phyloP scores from a whole-genome alignment of 1,139 yeast genomes.

The Pichia sp. region DNA sequence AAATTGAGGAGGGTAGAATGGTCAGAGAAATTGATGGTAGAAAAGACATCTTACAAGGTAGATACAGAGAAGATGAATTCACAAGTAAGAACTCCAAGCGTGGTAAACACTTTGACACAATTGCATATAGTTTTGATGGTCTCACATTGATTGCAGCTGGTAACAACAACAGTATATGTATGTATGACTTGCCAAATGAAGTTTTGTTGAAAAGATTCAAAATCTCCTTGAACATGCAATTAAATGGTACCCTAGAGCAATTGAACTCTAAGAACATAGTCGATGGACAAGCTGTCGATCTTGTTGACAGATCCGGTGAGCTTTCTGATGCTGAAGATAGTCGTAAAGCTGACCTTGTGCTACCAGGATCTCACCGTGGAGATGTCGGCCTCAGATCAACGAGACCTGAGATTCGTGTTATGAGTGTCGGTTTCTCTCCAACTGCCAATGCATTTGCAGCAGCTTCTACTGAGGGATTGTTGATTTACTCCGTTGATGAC shows the following conservation, averaged over 20 bases:
- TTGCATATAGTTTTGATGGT: slow-evolving; percentile 88
- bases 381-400: slow-evolving; percentile 75
- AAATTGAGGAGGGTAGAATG: slow-evolving; percentile 76
- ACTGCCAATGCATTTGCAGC: slow-evolving; percentile 90
- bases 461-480: slow-evolving; percentile 90
- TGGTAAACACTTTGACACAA: slow-evolving; percentile 74
- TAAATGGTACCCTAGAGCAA: slow-evolving; percentile 80
- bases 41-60: slow-evolving; percentile 81
- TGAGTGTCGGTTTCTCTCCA: slow-evolving; percentile 77
- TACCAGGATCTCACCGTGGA: slow-evolving; percentile 89
- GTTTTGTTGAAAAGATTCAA: slow-evolving; percentile 76
- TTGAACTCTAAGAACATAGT: slow-evolving; percentile 79
- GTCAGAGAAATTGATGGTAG: slow-evolving; percentile 79
- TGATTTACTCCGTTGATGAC: slow-evolving; percentile 75
- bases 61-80: slow-evolving; percentile 77
- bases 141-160: slow-evolving; percentile 86
- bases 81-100: slow-evolving; percentile 74
- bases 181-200: slow-evolving; percentile 83
- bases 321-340: slow-evolving; percentile 74
- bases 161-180: slow-evolving; percentile 81
- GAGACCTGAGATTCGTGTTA: slow-evolving; percentile 76
- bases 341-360: slow-evolving; percentile 52
- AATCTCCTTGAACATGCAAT: slow-evolving; percentile 81
- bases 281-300: slow-evolving; percentile 80
- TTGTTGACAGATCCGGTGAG: slow-evolving; percentile 82